Evolutionary conservation across 192 early-diverging fungal genomes (phyloP).

Genomic region (Coemansia sp.): DNA sequence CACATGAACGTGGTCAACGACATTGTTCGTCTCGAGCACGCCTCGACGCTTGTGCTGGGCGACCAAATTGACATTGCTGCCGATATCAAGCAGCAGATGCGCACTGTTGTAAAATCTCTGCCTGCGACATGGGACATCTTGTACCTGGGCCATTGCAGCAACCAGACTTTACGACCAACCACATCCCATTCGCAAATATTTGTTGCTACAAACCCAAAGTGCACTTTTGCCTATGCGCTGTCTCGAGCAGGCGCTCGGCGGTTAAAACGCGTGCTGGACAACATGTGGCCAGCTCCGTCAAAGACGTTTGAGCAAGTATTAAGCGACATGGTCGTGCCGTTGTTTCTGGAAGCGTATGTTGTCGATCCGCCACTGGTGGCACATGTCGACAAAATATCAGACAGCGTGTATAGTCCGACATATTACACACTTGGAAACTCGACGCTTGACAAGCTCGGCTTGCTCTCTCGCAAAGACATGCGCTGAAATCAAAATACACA

Average conservation of each 20-base stretch:
- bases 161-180: slow-evolving; percentile 4
- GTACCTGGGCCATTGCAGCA: slow-evolving; percentile 27
- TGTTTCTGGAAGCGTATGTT: slow-evolving; percentile 29
- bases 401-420: neutral
- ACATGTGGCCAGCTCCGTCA: slow-evolving; percentile 27
- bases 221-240: slow-evolving; percentile 32
- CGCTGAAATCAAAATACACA: too few relatives aligned
- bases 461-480: neutral
- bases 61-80: slow-evolving; percentile 20
- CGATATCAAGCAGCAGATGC: slow-evolving; percentile 30
- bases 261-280: slow-evolving; percentile 28
- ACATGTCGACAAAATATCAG: neutral
- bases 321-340: slow-evolving; percentile 23
- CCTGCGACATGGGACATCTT: slow-evolving; percentile 25
- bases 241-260: slow-evolving; percentile 15
- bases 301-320: slow-evolving; percentile 18
- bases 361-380: slow-evolving; percentile 30
- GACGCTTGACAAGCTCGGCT: slow-evolving; percentile 4
- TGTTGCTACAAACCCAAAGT: slow-evolving; percentile 18
- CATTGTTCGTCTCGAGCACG: slow-evolving; percentile 20
- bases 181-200: slow-evolving; percentile 3
- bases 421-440: slow-evolving; percentile 7
- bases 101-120: neutral
- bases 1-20: slow-evolving; percentile 41
- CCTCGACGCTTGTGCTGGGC: slow-evolving; percentile 24